phyloP scores from a whole-genome alignment of 306 rosid genomes.

The Carpinus fangiana region DNA sequence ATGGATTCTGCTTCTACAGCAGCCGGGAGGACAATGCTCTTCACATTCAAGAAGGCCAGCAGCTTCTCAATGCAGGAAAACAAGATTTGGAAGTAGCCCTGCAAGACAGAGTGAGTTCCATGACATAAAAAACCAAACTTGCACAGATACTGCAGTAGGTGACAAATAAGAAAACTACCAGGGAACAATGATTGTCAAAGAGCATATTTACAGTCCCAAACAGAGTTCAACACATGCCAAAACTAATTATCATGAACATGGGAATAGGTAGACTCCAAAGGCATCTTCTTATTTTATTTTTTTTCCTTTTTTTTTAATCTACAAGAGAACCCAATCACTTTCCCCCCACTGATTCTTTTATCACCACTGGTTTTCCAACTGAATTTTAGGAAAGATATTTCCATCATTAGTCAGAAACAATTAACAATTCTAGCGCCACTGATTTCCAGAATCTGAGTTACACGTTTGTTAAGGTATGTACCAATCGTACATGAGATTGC shows the following conservation, averaged over 20 bases:
- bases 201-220: not conserved
- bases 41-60: conserved; percentile 70
- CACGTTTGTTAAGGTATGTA: not conserved
- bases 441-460: not conserved
- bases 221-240: not conserved
- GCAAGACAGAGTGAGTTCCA: conserved; percentile 21
- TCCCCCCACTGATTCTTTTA: too few species aligned
- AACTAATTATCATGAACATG: not conserved
- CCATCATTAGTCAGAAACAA: not conserved
- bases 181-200: not conserved
- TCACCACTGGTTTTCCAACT: not conserved
- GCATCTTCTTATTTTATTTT: too few species aligned
- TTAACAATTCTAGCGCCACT: not conserved
- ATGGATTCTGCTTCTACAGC: conserved; percentile 92
- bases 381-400: not conserved
- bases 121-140: not conserved
- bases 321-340: too few species aligned
- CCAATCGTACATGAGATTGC: conserved; percentile 15
- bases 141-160: not conserved
- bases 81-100: conserved; percentile 95
- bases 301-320: too few species aligned
- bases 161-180: not conserved
- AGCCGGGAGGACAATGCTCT: conserved; percentile 85
- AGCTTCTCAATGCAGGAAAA: conserved; percentile 89
- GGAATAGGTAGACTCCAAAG: not conserved